A percentile compares a stretch with the other conserved stretches of the same genome.
phyloP scores from a whole-genome alignment of 768 basidiomycete species.

The Hygrocybe coccinea region DNA sequence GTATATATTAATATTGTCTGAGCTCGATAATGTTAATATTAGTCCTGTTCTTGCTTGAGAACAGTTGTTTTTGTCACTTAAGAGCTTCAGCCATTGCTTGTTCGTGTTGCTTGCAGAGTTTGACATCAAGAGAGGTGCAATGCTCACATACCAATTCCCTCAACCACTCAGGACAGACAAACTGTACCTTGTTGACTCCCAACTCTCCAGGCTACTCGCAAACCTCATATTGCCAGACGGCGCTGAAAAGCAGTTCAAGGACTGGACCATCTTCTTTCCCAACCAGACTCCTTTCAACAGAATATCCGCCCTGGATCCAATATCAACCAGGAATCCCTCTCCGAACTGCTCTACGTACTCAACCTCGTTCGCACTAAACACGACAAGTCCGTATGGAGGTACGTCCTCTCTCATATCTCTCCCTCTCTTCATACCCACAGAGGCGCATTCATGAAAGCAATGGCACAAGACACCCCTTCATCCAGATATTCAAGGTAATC shows the following conservation, averaged over 20 bases:
- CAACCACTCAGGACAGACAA: conserved; percentile 92
- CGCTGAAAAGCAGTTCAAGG: conserved; percentile 88
- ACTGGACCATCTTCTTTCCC: conserved; percentile 98
- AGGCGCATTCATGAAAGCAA: conserved; percentile 89
- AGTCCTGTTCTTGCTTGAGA: too few relatives aligned
- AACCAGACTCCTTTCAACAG: conserved; percentile 90
- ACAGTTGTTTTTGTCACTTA: too few relatives aligned
- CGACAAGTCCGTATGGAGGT: conserved; percentile 64
- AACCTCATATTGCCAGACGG: conserved; percentile 99
- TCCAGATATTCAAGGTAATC: conserved; percentile 88
- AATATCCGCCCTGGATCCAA: conserved; percentile 63
- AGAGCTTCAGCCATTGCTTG: too few relatives aligned
- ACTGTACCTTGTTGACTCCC: conserved; percentile 40
- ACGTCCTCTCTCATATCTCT: conserved; percentile 43
- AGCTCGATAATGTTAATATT: too few relatives aligned
- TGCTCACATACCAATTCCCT: conserved; percentile 95
- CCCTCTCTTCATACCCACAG: conserved; percentile 34
- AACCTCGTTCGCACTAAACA: conserved; percentile 90
- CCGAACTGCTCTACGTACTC: conserved; percentile 76
- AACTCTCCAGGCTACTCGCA: too few relatives aligned
- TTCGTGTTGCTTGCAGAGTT: too few relatives aligned
- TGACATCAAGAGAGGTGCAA: too few relatives aligned
- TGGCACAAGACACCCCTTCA: conserved; percentile 93
- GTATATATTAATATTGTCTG: too few relatives aligned
- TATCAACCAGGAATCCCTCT: conserved; percentile 31